Evolutionary conservation across 345 rosid species (phyloP).

Genomic region (Excoecaria agallocha): DNA sequence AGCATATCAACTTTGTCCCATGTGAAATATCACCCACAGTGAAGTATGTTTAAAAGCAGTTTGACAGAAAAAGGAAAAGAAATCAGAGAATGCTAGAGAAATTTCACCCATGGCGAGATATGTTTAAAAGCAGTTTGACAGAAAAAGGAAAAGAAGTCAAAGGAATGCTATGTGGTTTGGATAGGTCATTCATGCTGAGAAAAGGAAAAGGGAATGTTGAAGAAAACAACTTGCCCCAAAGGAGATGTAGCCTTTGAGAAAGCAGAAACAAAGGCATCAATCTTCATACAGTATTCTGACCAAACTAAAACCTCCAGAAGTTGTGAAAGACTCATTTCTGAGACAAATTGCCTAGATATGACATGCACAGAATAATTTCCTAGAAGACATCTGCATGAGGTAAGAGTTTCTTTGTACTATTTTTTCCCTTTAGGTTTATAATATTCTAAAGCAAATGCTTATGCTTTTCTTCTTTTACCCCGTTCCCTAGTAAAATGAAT

Average conservation of each 20-base stretch:
- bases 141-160: not conserved
- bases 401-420: not conserved
- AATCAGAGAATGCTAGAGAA: not conserved
- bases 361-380: not conserved
- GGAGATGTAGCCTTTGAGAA: not conserved
- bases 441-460: not conserved
- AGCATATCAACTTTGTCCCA: not conserved
- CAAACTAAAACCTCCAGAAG: not conserved
- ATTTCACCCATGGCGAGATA: not conserved
- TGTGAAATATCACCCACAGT: conserved; percentile 4
- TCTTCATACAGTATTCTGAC: not conserved
- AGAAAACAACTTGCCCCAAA: not conserved
- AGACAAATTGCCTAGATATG: not conserved
- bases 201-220: too few relatives aligned
- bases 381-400: conserved; percentile 5
- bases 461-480: not conserved
- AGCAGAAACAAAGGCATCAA: not conserved
- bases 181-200: not conserved
- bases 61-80: not conserved
- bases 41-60: conserved; percentile 5
- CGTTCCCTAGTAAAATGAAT: not conserved
- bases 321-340: not conserved
- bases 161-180: not conserved
- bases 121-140: conserved; percentile 6
- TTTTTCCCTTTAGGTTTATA: not conserved